Percentiles rank a stretch among this genome's conserved stretches.
phyloP scores from a whole-genome alignment of 2,329 filamentous ascomycete genomes.

The Alternaria conjuncta region DNA sequence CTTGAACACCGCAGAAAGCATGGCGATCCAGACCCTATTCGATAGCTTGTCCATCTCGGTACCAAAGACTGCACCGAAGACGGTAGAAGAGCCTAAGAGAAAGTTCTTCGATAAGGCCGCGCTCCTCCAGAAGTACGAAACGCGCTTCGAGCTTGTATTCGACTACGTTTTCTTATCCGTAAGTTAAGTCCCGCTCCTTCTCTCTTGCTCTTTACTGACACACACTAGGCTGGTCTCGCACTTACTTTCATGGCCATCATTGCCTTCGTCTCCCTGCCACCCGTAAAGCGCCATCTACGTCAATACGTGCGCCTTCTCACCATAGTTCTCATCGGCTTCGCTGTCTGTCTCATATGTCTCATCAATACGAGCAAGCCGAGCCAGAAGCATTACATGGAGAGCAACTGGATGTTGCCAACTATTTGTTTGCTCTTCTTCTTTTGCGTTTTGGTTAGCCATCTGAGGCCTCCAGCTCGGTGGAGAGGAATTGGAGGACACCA shows the following conservation, averaged over 20 bases:
- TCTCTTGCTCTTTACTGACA: conserved; percentile 23
- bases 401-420: conserved; percentile 42
- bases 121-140: conserved; percentile 13
- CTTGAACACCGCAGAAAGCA: background rate
- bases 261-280: conserved; percentile 36
- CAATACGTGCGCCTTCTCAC: conserved; percentile 29
- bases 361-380: conserved; percentile 20
- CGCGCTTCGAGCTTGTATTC: conserved; percentile 34
- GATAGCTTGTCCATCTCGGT: conserved; percentile 29
- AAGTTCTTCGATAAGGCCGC: conserved; percentile 2
- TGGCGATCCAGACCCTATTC: conserved; percentile 29
- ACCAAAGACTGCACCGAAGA: conserved; percentile 16
- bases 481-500: background rate
- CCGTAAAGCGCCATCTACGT: conserved; percentile 20
- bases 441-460: conserved; percentile 31
- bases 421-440: conserved; percentile 34
- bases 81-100: conserved; percentile 1
- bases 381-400: conserved; percentile 25
- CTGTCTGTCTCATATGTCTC: conserved; percentile 30
- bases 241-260: conserved; percentile 33
- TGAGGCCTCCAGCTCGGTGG: background rate
- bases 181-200: conserved; percentile 5
- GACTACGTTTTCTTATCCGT: conserved; percentile 19
- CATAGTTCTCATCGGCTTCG: conserved; percentile 28
- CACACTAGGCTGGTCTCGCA: conserved; percentile 29